These are phyloP conservation scores for Tympanopsis confertula DNA, from an alignment of 2,329 filamentous ascomycete species.

Conservation along the genomic window DNA sequence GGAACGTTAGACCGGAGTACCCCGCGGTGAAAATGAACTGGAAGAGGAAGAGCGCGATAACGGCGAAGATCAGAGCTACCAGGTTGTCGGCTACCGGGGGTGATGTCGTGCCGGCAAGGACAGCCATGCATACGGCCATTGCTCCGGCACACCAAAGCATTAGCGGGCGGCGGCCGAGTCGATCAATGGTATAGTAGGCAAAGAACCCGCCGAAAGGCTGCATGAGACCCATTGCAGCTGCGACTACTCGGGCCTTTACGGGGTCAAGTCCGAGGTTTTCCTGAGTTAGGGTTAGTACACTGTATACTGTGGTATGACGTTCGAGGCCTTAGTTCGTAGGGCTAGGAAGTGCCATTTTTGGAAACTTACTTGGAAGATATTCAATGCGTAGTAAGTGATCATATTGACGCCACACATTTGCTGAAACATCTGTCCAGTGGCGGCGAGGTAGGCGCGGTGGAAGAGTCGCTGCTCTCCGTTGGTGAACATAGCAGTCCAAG, in stretches of 20 bases:
- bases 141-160: neutral
- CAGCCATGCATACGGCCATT: neutral
- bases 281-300: too few relatives aligned
- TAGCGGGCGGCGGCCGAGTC: neutral
- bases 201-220: neutral
- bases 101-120: neutral
- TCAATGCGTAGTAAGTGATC: constrained; percentile 32
- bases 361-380: constrained; percentile 24
- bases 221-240: constrained; percentile 13
- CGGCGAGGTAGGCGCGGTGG: constrained; percentile 36
- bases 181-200: neutral
- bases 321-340: too few relatives aligned
- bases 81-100: too few relatives aligned
- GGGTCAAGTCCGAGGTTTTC: constrained; percentile 24
- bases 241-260: constrained; percentile 25
- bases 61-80: too few relatives aligned
- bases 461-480: constrained; percentile 29
- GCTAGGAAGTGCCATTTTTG: too few relatives aligned
- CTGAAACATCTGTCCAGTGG: constrained; percentile 35
- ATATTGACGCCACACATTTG: constrained; percentile 33
- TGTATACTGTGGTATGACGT: too few relatives aligned
- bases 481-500: constrained; percentile 20
- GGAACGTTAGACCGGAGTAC: too few relatives aligned
- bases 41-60: too few relatives aligned
- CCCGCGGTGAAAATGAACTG: too few relatives aligned